Evolutionary conservation across 2,329 filamentous ascomycete genomes (phyloP), one percentile per base, ranked within the genome.

Genomic region (Colletotrichum costaricense): DNA sequence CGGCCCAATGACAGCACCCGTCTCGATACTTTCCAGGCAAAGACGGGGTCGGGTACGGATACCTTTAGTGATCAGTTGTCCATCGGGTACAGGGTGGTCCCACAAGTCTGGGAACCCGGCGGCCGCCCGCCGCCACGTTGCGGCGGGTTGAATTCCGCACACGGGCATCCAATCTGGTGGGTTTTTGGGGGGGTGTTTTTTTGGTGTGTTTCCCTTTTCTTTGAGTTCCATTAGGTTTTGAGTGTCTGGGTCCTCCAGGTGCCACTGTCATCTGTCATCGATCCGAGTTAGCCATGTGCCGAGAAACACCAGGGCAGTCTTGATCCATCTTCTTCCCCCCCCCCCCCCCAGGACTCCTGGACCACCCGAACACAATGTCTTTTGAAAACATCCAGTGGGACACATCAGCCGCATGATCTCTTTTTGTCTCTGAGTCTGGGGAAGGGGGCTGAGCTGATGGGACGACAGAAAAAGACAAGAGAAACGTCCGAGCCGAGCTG

Each of bases 91-190:
- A 42, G 38, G 38, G 38, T 42, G 38, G 38, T 55, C 59, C 24
- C 49, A 55, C 38, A 24, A 22, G n/a, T 12, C 28, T 14, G 46
- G 28, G n/a, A 30, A 30, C 19, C 38, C 19, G 49, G 14, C 22
- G 46, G 62, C 28, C 62, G 62, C 46, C 62, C 46, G 60, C 60
- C 60, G 30, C 62, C 62, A 64, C 62, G 62, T 64, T 64, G 28
- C 46, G 46, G 46, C 49, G 42, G 42, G 42, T 49, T 26, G 52
- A 49, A 26, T 54, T 26, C 46, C 28, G n/a, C 62, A 38, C 46
- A 54, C 12, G 42, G 22, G 60, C 38, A 19, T 42, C 38, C 38
- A 42, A 42, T 42, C 5, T 42, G 5, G 38, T 42, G 38, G 38
- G 38, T 42, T 42, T 42, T 42, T 16, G 5, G 14, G 14, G 5